Percentiles rank a stretch among this genome's conserved stretches.
Conservation (phyloP, 306 rosid species). For the Lathyrus oleraceus region DNA sequence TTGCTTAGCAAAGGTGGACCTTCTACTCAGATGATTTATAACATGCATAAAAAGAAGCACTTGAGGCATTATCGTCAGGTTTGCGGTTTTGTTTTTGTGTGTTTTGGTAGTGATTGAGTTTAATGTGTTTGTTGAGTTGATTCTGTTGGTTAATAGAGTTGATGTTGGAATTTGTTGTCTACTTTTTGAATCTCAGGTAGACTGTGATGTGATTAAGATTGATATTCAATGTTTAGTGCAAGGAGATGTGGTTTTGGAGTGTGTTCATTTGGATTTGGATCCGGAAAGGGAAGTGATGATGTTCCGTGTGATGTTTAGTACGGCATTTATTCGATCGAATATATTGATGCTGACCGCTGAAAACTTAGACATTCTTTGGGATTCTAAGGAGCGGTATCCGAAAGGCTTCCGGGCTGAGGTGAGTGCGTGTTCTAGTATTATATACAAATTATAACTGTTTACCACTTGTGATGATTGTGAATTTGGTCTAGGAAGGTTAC, state of each 20-base stretch:
- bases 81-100: background rate
- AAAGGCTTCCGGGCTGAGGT: constrained; percentile 97
- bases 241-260: constrained; percentile 99
- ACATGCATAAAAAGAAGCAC: constrained; percentile 78
- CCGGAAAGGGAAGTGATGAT: constrained; percentile 96
- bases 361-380: constrained; percentile 95
- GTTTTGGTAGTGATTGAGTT: constrained; percentile 23
- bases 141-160: constrained; percentile 1
- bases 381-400: constrained; percentile 84
- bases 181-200: constrained; percentile 64
- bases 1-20: constrained; percentile 80
- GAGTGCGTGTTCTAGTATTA: constrained; percentile 32
- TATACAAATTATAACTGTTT: constrained; percentile 21
- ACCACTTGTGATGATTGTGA: constrained; percentile 10
- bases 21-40: constrained; percentile 81
- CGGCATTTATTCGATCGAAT: constrained; percentile 93
- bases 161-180: constrained; percentile 32
- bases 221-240: constrained; percentile 94
- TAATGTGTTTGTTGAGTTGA: background rate
- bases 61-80: constrained; percentile 82
- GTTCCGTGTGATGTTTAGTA: constrained; percentile 94
- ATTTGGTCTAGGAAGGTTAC: constrained; percentile 9
- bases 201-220: constrained; percentile 95
- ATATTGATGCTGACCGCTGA: constrained; percentile 82
- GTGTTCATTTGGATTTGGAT: constrained; percentile 88